Evolutionary conservation across 2,329 filamentous ascomycete species (phyloP).

Genomic region (Arthrobotrys iridis): DNA sequence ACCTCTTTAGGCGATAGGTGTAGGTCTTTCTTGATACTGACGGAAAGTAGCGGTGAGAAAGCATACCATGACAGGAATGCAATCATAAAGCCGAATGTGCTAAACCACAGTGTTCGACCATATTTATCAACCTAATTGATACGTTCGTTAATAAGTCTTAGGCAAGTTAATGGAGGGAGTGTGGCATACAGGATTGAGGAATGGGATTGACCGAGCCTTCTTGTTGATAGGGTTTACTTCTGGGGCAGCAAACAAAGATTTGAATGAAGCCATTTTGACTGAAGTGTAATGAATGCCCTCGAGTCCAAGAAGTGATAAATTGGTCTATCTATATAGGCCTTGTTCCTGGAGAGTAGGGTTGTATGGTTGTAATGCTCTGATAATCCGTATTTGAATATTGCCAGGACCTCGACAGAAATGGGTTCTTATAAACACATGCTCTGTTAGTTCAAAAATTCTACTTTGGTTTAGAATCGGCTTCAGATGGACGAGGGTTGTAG

Average conservation of each 20-base stretch:
- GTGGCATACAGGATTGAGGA: slow-evolving; percentile 73
- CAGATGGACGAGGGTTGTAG: not conserved
- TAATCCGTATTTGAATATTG: not conserved
- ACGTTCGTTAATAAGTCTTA: not conserved
- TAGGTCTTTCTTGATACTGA: slow-evolving; percentile 83
- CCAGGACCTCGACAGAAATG: not conserved
- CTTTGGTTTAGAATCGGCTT: slow-evolving; percentile 6
- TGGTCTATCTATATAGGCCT: not conserved
- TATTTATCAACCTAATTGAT: slow-evolving; percentile 69
- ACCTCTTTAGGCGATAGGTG: slow-evolving; percentile 75
- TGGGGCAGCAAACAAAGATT: slow-evolving; percentile 64
- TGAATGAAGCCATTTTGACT: slow-evolving; percentile 33
- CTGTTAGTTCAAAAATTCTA: slow-evolving; percentile 30
- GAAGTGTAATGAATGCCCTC: not conserved
- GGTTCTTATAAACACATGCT: slow-evolving; percentile 45
- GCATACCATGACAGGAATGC: slow-evolving; percentile 94
- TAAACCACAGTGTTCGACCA: slow-evolving; percentile 89
- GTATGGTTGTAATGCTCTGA: not conserved
- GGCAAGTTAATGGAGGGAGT: not conserved
- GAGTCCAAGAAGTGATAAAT: not conserved
- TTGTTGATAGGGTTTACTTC: slow-evolving; percentile 83
- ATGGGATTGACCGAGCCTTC: slow-evolving; percentile 81
- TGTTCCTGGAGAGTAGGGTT: not conserved
- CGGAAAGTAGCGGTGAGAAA: slow-evolving; percentile 81
- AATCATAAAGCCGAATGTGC: slow-evolving; percentile 85